Evolutionary conservation across 202 grass and related monocot species (phyloP).

Genomic region (Schoenoplectus triqueter): DNA sequence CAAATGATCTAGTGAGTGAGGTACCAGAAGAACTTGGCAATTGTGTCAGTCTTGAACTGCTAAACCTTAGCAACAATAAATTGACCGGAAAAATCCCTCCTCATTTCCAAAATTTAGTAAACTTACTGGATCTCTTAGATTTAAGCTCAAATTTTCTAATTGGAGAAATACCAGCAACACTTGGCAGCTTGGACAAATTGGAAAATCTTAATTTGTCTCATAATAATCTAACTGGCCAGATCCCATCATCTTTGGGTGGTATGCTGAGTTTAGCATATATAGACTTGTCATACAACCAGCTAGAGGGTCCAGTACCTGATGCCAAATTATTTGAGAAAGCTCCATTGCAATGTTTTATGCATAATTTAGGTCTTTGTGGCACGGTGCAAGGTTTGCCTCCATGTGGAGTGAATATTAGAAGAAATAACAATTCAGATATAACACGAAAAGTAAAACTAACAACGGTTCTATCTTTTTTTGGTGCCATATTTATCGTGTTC

Average conservation of each 20-base stretch:
- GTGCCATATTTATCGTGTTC: neutral
- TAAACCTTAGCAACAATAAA: slow-evolving; percentile 27
- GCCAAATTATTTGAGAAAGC: slow-evolving; percentile 8
- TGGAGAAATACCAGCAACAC: slow-evolving; percentile 28
- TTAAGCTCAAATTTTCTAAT: slow-evolving; percentile 34
- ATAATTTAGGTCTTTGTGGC: slow-evolving; percentile 46
- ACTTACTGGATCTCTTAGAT: slow-evolving; percentile 29
- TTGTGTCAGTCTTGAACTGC: slow-evolving; percentile 1
- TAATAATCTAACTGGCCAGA: slow-evolving; percentile 32
- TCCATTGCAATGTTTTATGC: slow-evolving; percentile 33
- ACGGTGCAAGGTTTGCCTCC: slow-evolving; percentile 8
- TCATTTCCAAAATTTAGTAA: neutral
- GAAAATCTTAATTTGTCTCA: slow-evolving; percentile 26
- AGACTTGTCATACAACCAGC: slow-evolving; percentile 23
- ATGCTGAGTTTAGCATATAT: slow-evolving; percentile 4
- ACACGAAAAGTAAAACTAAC: neutral
- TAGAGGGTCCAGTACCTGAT: slow-evolving; percentile 14
- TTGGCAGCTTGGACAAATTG: slow-evolving; percentile 22
- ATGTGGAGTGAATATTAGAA: neutral
- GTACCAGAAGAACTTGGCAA: slow-evolving; percentile 28
- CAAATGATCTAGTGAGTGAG: neutral
- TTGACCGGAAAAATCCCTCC: slow-evolving; percentile 25
- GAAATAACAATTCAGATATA: neutral
- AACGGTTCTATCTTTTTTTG: slow-evolving; percentile 1
- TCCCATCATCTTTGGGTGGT: neutral